A percentile compares a stretch with the other conserved stretches of the same genome.
Evolutionary conservation across 148 eudicot genomes (phyloP).

Genomic region (Rhododendron williamsianum): DNA sequence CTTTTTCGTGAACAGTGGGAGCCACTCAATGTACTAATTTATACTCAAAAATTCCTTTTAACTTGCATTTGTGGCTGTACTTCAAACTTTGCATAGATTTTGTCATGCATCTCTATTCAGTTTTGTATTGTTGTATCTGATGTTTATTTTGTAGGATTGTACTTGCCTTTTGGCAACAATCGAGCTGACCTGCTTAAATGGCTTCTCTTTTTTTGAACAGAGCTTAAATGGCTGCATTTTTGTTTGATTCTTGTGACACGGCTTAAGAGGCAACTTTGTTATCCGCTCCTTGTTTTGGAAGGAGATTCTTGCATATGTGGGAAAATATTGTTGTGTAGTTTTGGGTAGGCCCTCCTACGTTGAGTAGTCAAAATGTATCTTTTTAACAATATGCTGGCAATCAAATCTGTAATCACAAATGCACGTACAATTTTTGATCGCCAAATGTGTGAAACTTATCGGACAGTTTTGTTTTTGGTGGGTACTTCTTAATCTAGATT

Average conservation of each 20-base stretch:
- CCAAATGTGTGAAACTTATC: background rate
- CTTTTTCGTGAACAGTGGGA: background rate
- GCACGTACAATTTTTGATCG: background rate
- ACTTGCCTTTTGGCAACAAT: background rate
- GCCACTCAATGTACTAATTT: background rate
- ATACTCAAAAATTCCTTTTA: background rate
- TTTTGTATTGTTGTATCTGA: background rate
- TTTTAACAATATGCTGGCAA: background rate
- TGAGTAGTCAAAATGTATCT: background rate
- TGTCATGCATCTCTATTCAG: background rate
- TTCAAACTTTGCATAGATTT: background rate
- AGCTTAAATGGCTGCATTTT: background rate
- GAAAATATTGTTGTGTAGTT: background rate
- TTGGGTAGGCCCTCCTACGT: background rate
- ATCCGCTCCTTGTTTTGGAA: background rate
- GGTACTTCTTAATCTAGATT: background rate
- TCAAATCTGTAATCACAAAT: background rate
- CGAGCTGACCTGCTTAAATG: background rate
- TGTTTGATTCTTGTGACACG: background rate
- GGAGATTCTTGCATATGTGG: background rate
- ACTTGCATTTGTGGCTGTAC: background rate
- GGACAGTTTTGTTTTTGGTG: background rate
- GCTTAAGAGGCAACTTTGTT: background rate
- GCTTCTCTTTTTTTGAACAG: background rate
- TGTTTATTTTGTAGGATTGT: background rate